Evolutionary conservation across 2,329 filamentous ascomycete species (phyloP), one percentile per base, ranked within the genome.

Genomic region (Fusarium pseudonygamai): DNA sequence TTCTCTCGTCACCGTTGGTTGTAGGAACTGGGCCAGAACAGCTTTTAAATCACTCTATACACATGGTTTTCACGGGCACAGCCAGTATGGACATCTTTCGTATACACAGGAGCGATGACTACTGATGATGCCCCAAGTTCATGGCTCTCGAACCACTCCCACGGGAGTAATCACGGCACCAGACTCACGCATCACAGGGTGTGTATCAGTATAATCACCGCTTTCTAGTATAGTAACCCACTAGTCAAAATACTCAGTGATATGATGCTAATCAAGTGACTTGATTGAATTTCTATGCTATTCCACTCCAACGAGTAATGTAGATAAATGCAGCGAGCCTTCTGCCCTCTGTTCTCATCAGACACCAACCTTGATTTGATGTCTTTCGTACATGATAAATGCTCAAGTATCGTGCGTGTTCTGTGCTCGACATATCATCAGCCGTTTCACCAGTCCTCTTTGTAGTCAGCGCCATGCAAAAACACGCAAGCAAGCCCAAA

Each of bases 401-500:
- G 69, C 56, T 59, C 50, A 65, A 58, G 66, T 67, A 63, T 73
- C 62, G 67, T 74, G 71, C 58, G 58, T 61, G 67, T 53, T 71
- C 61, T 67, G 61, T 64, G 57, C 70, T 59, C 49, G 53, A 67
- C 49, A 49, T 69, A 59, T 69, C 63, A 67, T 61, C 64, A 70
- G 47, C 67, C 67, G 34, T 69, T 67, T 60, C 63, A 73, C 71
- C 67, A 64, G 36, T 66, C 66, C 68, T 71, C 69, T 72, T 72
- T 68, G 64, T 65, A 67, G 59, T 75, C 64, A 66, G 71, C 75
- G 74, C 75, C 72, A 77, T 77, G 75, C 75, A 74, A 73, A 63
- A 64, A 71, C 34, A 50, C 37, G 65, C 24, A 72, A 64, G 39
- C 39, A 66, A 64, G 39, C 34, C 59, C 58, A 34, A 59, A 59